A percentile compares a stretch with the other conserved stretches of the same genome.
phyloP scores from a whole-genome alignment of 2,329 filamentous ascomycete species.

The Sporothrix dimorphospora region DNA sequence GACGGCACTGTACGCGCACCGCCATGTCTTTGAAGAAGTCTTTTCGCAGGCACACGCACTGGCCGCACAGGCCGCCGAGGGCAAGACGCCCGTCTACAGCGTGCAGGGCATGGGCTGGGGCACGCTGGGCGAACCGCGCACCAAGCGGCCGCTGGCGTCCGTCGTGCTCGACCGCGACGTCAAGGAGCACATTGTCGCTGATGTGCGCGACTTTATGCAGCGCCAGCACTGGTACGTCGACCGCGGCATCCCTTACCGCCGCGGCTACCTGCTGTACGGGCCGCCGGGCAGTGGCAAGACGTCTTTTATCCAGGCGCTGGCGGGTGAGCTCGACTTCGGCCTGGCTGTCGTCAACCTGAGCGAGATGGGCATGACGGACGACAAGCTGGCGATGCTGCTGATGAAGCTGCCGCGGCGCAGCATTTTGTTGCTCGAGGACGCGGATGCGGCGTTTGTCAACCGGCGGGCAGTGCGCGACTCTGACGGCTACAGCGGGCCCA shows the following conservation, averaged over 20 bases:
- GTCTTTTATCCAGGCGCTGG: conserved; percentile 93
- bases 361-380: conserved; percentile 86
- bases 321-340: conserved; percentile 88
- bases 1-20: conserved; percentile 87
- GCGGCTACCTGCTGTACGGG: conserved; percentile 86
- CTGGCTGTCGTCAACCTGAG: conserved; percentile 92
- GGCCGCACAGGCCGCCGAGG: conserved; percentile 78
- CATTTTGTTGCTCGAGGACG: conserved; percentile 83
- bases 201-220: conserved; percentile 79
- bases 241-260: conserved; percentile 88
- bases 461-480: conserved; percentile 73
- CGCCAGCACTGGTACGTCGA: conserved; percentile 89
- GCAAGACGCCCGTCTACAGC: conserved; percentile 91
- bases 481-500: conserved; percentile 84
- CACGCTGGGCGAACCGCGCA: conserved; percentile 78
- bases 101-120: conserved; percentile 84
- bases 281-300: conserved; percentile 92
- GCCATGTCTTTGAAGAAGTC: conserved; percentile 85
- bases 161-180: conserved; percentile 85
- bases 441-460: conserved; percentile 87
- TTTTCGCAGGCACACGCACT: conserved; percentile 85
- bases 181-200: conserved; percentile 76
- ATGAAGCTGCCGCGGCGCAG: conserved; percentile 83
- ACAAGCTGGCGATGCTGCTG: conserved; percentile 82
- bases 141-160: conserved; percentile 84